A percentile compares a stretch with the other conserved stretches of the same genome.
Evolutionary conservation across 2,329 filamentous ascomycete genomes (phyloP).

Genomic region (Penicillium frequentans): DNA sequence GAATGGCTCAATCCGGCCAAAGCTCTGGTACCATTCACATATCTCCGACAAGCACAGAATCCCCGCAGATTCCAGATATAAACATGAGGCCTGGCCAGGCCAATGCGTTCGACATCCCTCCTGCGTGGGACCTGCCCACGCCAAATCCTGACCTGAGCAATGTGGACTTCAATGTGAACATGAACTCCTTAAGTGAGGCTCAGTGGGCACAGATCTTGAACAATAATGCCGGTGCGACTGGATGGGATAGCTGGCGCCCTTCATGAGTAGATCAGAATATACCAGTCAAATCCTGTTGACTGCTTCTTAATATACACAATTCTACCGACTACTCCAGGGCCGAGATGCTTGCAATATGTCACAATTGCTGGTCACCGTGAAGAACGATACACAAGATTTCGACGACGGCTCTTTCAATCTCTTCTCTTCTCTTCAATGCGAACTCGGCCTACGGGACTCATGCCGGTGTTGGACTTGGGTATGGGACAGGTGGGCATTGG

Average conservation of each 20-base stretch:
- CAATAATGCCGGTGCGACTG: slow-evolving; percentile 9
- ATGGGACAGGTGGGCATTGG: neutral
- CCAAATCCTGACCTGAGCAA: slow-evolving; percentile 13
- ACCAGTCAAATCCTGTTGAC: neutral
- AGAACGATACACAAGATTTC: neutral
- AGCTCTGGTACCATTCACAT: slow-evolving; percentile 10
- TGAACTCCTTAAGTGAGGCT: slow-evolving; percentile 32
- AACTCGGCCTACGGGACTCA: neutral
- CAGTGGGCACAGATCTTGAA: slow-evolving; percentile 39
- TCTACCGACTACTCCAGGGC: neutral
- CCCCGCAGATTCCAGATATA: slow-evolving; percentile 16
- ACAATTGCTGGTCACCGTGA: neutral
- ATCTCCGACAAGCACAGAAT: slow-evolving; percentile 13
- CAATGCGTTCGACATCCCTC: slow-evolving; percentile 26
- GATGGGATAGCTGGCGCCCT: slow-evolving; percentile 31
- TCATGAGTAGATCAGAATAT: slow-evolving; percentile 10
- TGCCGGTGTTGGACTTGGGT: neutral
- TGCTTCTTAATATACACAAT: neutral
- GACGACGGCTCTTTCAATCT: neutral
- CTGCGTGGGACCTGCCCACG: slow-evolving; percentile 31
- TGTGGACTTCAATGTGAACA: slow-evolving; percentile 20
- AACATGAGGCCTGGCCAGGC: slow-evolving; percentile 17
- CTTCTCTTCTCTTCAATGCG: neutral
- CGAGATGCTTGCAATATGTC: neutral
- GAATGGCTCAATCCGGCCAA: slow-evolving; percentile 7